Conservation (phyloP, 768 basidiomycete genomes). For the Pulveroboletus ravenelii region DNA sequence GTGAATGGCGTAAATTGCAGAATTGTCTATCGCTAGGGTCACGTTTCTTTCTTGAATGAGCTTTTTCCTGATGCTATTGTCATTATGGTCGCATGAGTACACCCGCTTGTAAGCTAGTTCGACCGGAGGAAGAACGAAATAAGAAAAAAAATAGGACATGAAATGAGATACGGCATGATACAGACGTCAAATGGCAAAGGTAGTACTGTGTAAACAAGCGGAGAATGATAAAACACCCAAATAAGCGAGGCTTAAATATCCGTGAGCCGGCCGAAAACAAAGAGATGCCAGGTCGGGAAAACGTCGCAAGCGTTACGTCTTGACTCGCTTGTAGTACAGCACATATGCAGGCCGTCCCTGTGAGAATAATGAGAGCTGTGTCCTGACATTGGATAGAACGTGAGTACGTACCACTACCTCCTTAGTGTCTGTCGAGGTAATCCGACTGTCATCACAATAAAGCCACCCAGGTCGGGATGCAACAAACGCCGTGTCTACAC, state of each 20-base stretch:
- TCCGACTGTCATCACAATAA: constrained; percentile 91
- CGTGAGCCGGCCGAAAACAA: not conserved
- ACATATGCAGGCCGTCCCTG: constrained; percentile 71
- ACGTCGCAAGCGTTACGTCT: constrained; percentile 11
- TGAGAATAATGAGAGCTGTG: constrained; percentile 23
- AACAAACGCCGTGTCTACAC: constrained; percentile 86
- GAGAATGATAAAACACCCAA: constrained; percentile 17
- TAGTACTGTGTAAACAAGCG: constrained; percentile 14
- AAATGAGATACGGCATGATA: constrained; percentile 20
- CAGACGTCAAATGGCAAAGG: constrained; percentile 7
- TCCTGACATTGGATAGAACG: not conserved
- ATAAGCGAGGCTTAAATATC: constrained; percentile 27
- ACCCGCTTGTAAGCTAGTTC: constrained; percentile 28
- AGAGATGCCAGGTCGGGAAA: not conserved
- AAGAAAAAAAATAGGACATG: not conserved
- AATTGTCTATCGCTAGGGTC: not conserved
- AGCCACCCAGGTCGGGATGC: constrained; percentile 85
- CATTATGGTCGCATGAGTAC: constrained; percentile 26
- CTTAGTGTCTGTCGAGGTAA: constrained; percentile 65
- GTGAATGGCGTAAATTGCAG: not conserved
- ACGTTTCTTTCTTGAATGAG: not conserved
- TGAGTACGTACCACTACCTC: constrained; percentile 72
- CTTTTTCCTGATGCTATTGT: not conserved
- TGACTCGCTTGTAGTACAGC: constrained; percentile 70
- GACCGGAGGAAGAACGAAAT: not conserved